Percentiles rank a stretch among this genome's conserved stretches.
phyloP scores from a whole-genome alignment of 78 protist species.

The Cavenderia fasciculata region DNA sequence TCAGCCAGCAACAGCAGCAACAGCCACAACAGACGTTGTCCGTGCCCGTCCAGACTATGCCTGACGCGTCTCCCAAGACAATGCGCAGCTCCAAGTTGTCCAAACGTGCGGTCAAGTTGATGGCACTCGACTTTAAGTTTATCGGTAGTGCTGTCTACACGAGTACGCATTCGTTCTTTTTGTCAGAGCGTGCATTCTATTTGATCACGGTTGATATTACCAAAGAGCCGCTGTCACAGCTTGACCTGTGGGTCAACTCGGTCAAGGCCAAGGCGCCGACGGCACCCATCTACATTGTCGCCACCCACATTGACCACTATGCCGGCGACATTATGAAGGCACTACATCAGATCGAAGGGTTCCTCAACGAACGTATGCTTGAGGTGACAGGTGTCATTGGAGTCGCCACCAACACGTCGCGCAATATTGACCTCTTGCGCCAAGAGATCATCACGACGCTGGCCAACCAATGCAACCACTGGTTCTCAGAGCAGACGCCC shows the following conservation, averaged over 20 bases:
- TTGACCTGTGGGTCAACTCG: constrained; percentile 77
- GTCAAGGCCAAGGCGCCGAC: constrained; percentile 44
- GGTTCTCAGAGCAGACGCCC: constrained; percentile 60
- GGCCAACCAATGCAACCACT: neutral
- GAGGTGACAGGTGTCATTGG: constrained; percentile 74
- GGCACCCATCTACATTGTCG: constrained; percentile 79
- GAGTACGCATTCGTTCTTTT: constrained; percentile 75
- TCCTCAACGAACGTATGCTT: neutral
- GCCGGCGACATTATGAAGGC: constrained; percentile 26
- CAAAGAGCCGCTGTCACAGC: constrained; percentile 16
- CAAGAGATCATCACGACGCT: constrained; percentile 43
- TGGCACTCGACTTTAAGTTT: constrained; percentile 42
- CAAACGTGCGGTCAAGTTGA: constrained; percentile 18
- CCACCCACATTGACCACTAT: constrained; percentile 64
- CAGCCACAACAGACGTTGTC: neutral
- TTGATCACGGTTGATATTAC: constrained; percentile 63
- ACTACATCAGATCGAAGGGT: constrained; percentile 26
- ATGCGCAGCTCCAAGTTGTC: neutral
- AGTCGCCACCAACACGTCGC: neutral
- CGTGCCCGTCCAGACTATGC: neutral
- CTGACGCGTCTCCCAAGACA: neutral
- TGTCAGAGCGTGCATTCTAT: constrained; percentile 72
- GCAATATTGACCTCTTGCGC: constrained; percentile 51
- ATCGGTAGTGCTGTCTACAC: constrained; percentile 12
- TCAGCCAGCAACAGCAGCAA: constrained; percentile 1